Evolutionary conservation across 2,329 filamentous ascomycete genomes (phyloP), one percentile per base, ranked within the genome.

Genomic region (Aspergillus ibericus): DNA sequence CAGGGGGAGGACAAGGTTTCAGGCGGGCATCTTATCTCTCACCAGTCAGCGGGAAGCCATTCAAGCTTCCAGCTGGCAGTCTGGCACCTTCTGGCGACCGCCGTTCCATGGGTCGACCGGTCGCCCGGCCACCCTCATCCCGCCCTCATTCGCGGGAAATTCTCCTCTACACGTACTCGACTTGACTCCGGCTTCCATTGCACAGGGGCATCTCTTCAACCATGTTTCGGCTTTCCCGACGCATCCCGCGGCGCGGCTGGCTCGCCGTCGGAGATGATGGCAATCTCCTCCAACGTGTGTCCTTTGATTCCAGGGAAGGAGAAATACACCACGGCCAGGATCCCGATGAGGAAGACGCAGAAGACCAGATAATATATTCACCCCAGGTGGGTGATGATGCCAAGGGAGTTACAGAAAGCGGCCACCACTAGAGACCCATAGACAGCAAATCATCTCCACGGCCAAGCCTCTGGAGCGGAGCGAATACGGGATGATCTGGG

Each of bases 401-500:
- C 73, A 50, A 75, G 66, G 1, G 69, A 68, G 46, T 74, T 72
- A 51, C 48, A 29, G n/a, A 42, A 16, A 9, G 22, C 15, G 4
- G n/a, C 44, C 10, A 48, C 53, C 59, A 55, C 42, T 68, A 59
- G 50, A 20, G 60, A 56, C 15, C 53, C 58, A 27, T 75, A 69
- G 56, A 74, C 68, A 48, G 68, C 71, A 38, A 38, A 73, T 63
- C 64, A 70, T 71, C 69, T 74, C 72, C 55, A 75, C 66, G 0
- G 70, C 73, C 53, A 81, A 70, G 42, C 80, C 80, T 70, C 81
- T 81, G 58, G 79, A 78, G 51, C 80, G 78, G 56, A 82, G 76
- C 59, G 75, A 76, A 71, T 78, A 82, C 3, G 80, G 79, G 58
- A 81, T 68, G 60, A 82, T 81, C 62, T 82, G 80, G 53, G 77